Percentiles rank a stretch among this genome's conserved stretches.
Evolutionary conservation across 208 protist species (phyloP).

Genomic region (Chromosphaera perkinsii): DNA sequence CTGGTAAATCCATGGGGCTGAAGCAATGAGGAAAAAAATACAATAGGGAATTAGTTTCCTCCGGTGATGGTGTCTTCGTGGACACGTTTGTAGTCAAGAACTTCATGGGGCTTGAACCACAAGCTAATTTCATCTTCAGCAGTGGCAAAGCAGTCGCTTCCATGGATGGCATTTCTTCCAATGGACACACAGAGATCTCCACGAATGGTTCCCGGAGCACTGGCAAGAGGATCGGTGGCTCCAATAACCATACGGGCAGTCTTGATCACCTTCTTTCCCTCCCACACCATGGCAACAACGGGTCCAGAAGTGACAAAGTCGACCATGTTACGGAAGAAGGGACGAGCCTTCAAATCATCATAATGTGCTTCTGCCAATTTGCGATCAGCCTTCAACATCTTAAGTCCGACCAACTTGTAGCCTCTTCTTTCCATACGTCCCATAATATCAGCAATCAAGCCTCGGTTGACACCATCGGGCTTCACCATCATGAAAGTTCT

Average conservation of each 20-base stretch:
- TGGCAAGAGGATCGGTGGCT: slow-evolving; percentile 83
- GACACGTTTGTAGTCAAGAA: slow-evolving; percentile 43
- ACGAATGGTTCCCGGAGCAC: slow-evolving; percentile 87
- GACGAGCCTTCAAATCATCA: slow-evolving; percentile 43
- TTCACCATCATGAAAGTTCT: slow-evolving; percentile 90
- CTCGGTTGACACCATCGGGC: slow-evolving; percentile 81
- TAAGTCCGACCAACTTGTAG: slow-evolving; percentile 87
- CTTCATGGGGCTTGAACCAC: slow-evolving; percentile 86
- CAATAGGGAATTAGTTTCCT: no score
- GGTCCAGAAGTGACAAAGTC: slow-evolving; percentile 89
- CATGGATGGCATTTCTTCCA: slow-evolving; percentile 15
- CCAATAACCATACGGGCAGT: slow-evolving; percentile 85
- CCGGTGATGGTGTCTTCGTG: no score
- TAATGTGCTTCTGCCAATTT: slow-evolving; percentile 58
- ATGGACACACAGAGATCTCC: slow-evolving; percentile 79
- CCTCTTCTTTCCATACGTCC: slow-evolving; percentile 85
- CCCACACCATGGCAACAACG: slow-evolving; percentile 91
- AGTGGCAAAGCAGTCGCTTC: slow-evolving; percentile 5
- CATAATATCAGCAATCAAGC: slow-evolving; percentile 83
- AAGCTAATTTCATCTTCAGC: slow-evolving; percentile 67
- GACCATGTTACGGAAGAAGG: slow-evolving; percentile 82
- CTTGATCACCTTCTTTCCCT: slow-evolving; percentile 87
- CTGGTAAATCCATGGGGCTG: no score
- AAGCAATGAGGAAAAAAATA: no score
- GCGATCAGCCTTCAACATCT: slow-evolving; percentile 63